These are phyloP conservation scores for Thyridium curvatum DNA, from an alignment of 2,329 filamentous ascomycete species.

Conservation along the genomic window DNA sequence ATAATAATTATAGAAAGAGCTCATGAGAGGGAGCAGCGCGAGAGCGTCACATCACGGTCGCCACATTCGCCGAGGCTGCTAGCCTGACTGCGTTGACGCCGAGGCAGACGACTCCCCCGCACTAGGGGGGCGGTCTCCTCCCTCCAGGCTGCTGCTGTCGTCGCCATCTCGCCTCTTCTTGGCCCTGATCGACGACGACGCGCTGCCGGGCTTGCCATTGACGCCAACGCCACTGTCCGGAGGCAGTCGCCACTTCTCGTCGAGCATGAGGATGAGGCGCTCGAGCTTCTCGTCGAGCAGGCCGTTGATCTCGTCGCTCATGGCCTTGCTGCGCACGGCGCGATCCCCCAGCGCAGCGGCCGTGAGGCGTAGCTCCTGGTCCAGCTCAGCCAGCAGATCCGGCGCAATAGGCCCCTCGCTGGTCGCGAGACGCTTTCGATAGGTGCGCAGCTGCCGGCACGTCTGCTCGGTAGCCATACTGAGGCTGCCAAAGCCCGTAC, in stretches of 20 bases:
- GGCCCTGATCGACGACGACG: too few species aligned
- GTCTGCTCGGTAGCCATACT: constrained; percentile 60
- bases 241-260: constrained; percentile 57
- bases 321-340: constrained; percentile 41
- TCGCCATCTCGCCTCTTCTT: too few species aligned
- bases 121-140: too few species aligned
- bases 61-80: too few species aligned
- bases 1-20: too few species aligned
- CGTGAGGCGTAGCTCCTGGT: constrained; percentile 58
- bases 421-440: constrained; percentile 56
- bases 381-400: constrained; percentile 54
- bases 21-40: too few species aligned
- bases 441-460: constrained; percentile 54
- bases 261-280: constrained; percentile 62
- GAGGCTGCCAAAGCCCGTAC: constrained; percentile 43
- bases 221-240: not conserved
- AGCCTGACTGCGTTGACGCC: too few species aligned
- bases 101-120: too few species aligned
- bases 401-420: constrained; percentile 46
- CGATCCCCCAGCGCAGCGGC: constrained; percentile 54
- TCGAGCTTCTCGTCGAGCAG: constrained; percentile 72
- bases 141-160: too few species aligned
- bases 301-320: constrained; percentile 55
- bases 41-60: too few species aligned
- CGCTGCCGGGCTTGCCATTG: too few species aligned